Evolutionary conservation across 768 basidiomycete species (phyloP), one percentile per base, ranked within the genome.

Genomic region (Neoboletus subvelutipes): DNA sequence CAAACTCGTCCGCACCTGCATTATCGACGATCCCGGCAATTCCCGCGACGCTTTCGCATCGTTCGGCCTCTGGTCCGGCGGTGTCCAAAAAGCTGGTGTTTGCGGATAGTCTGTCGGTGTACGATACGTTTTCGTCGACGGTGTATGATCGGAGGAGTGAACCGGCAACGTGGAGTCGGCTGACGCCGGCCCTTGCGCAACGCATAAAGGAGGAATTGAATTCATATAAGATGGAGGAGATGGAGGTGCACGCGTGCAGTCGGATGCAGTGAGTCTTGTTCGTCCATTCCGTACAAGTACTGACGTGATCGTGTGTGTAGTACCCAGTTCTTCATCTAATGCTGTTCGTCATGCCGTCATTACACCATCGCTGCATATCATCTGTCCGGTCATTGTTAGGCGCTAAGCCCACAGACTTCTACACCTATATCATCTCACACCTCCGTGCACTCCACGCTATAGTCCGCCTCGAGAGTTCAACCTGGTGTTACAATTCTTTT

Each of bases 141-240:
- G 88, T 93, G 58, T 99, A 99, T 75, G 96, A 99, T 75, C 81
- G 97, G 52, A 80, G 94, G 66, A 94, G 92, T 64, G 96, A 98
- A 73, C 94, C 93, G 22, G 95, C 94, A 46, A 98, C 96, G 28
- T 98, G 94, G 87, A 98, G 95, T 75, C 83, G 92, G 40, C 76
- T 99, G 66, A 99, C 97, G 51, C 97, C 96, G 43, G 86, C 89
- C 56, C 78, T 98, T 66, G 96, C 96, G 40, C 93, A 98, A 78
- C 82, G 88, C 65, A 98, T 99, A 73, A 99, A 99, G 81, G 94
- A 96, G 76, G 93, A 96, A 76, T 79, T 99, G 51, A 99, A 99
- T 75, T 93, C 92, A 54, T 98, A 92, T 76, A 98, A 98, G 81
- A 92, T 98, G 90, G 94, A 96, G 75, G 94, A 98, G 77, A 98